Evolutionary conservation across 441 rosid species (phyloP).

Genomic region (Eutrema salsugineum): DNA sequence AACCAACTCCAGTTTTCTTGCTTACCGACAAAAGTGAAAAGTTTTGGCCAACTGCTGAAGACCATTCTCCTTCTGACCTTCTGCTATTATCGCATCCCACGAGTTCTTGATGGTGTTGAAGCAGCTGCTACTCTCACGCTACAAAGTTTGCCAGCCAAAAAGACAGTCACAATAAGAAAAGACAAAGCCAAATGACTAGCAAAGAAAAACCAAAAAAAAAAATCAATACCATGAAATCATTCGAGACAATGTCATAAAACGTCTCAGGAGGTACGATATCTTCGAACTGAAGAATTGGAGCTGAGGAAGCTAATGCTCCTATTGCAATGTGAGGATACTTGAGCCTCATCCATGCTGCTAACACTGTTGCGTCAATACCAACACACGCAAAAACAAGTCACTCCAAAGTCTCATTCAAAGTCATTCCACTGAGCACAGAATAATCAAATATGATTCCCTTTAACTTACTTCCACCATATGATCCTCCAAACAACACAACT

Average conservation of each 20-base stretch:
- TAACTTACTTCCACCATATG: constrained; percentile 95
- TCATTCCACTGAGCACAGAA: neutral
- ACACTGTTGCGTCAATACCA: constrained; percentile 47
- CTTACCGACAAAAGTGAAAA: constrained; percentile 72
- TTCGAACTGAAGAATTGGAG: constrained; percentile 91
- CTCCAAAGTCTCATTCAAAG: neutral
- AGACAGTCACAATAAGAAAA: neutral
- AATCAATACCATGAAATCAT: constrained; percentile 75
- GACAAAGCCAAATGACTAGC: neutral
- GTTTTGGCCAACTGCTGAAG: constrained; percentile 57
- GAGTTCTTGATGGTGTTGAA: constrained; percentile 69
- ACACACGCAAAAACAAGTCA: neutral
- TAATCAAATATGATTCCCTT: neutral
- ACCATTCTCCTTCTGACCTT: constrained; percentile 64
- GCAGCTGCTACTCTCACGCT: constrained; percentile 88
- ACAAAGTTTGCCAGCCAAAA: neutral
- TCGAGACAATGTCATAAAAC: constrained; percentile 71
- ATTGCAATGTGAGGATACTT: constrained; percentile 87
- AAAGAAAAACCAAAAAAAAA: neutral
- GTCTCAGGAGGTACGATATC: constrained; percentile 72
- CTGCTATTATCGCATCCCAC: constrained; percentile 54
- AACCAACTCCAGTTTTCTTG: neutral
- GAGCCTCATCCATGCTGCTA: constrained; percentile 95
- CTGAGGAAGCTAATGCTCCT: constrained; percentile 89
- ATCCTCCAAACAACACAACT: constrained; percentile 85